Evolutionary conservation across 2,329 filamentous ascomycete species (phyloP).

Genomic region (Colletotrichum lupini): DNA sequence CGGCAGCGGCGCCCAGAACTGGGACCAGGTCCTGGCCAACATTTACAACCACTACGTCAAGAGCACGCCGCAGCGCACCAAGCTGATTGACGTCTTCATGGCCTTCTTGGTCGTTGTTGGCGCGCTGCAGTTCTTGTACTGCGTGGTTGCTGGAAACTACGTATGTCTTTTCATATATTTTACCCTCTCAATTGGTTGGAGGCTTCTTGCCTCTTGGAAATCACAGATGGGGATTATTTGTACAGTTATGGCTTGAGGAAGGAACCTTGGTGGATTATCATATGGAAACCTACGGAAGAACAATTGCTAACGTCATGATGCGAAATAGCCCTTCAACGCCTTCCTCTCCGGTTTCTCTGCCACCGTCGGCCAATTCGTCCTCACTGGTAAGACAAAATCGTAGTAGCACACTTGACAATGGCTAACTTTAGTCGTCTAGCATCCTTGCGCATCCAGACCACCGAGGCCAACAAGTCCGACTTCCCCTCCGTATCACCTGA

Average conservation of each 20-base stretch:
- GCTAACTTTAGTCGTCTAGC: slow-evolving; percentile 51
- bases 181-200: background rate
- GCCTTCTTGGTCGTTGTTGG: slow-evolving; percentile 86
- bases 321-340: slow-evolving; percentile 92
- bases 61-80: slow-evolving; percentile 88
- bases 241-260: background rate
- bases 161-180: slow-evolving; percentile 63
- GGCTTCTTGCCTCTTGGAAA: background rate
- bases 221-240: background rate
- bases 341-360: slow-evolving; percentile 96
- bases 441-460: slow-evolving; percentile 91
- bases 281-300: slow-evolving; percentile 3
- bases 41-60: slow-evolving; percentile 83
- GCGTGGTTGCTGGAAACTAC: slow-evolving; percentile 91
- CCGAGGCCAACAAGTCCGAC: slow-evolving; percentile 81
- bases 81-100: slow-evolving; percentile 93
- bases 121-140: slow-evolving; percentile 93
- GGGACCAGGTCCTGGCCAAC: slow-evolving; percentile 72
- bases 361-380: slow-evolving; percentile 96
- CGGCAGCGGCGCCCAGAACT: slow-evolving; percentile 45
- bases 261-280: background rate
- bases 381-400: slow-evolving; percentile 75
- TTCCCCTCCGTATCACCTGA: slow-evolving; percentile 83
- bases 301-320: slow-evolving; percentile 37
- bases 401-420: background rate